Evolutionary conservation across 2,329 filamentous ascomycete genomes (phyloP), one percentile per base, ranked within the genome.

Genomic region (Aspergillus sp.): DNA sequence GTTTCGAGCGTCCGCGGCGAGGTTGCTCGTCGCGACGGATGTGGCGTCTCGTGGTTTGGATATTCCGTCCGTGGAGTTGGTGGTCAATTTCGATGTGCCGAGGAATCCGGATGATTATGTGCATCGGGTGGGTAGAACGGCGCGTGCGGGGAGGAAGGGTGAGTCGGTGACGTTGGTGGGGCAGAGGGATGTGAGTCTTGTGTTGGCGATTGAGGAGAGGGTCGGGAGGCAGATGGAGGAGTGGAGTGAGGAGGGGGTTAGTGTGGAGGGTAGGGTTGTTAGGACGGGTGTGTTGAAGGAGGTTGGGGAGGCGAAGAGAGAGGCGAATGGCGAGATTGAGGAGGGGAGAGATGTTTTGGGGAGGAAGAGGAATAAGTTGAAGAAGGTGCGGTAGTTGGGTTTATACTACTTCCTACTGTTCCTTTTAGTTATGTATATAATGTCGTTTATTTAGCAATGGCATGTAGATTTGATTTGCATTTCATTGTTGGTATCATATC

Each of bases 31-130:
- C 10, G 94, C 95, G 1, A 99, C 95, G 0, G 95, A 99, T 74
- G 93, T 99, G 13, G 95, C 95, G 0, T 91, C 92, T 19, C 87
- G 95, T 75, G 95, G 95, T 83, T 85, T 99, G 4, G 95, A 99
- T 79, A 97, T 99, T 63, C 94, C 94, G 1, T 91, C 92, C 67
- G 94, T 98, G 6, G 89, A 86, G 57, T 79, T 98, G 15, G 95
- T 99, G 2, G 81, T 99, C 72, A 98, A 99, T 78, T 99, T 93
- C 77, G 95, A 99, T 73, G 87, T 99, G 0, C 95, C 95, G 0
- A 88, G 94, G n/a, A 92, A 97, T 72, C 92, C 94, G 3, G 93
- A 97, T 74, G 94, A 97, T 77, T 99, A 99, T 76, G 95, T 99
- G 66, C 95, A 99, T 80, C 88, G 95, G 12, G 94, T 97, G 54